Evolutionary conservation across 371 early-diverging fungal genomes (phyloP).

Genomic region (Rhizopus delemar): DNA sequence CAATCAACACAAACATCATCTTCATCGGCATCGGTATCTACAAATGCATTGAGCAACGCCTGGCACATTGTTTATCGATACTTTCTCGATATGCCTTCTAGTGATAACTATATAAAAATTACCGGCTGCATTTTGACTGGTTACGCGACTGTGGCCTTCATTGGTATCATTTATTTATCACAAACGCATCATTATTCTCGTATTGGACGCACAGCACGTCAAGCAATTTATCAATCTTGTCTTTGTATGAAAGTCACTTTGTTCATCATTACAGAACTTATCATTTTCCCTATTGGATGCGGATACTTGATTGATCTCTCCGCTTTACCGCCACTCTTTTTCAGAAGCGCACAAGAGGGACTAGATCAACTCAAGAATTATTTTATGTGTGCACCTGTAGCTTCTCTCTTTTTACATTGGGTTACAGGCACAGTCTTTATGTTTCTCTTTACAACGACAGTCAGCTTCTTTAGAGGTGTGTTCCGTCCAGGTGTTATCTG

Average conservation of each 20-base stretch:
- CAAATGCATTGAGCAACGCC: not conserved
- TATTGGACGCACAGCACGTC: slow-evolving; percentile 45
- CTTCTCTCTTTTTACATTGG: slow-evolving; percentile 81
- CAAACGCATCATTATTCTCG: slow-evolving; percentile 4
- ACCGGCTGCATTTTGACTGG: slow-evolving; percentile 35
- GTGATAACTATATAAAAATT: slow-evolving; percentile 27
- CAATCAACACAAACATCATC: not conserved
- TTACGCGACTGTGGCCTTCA: slow-evolving; percentile 30
- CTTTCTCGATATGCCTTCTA: slow-evolving; percentile 22
- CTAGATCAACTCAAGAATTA: slow-evolving; percentile 64
- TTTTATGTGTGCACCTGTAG: slow-evolving; percentile 62
- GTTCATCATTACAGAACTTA: slow-evolving; percentile 84
- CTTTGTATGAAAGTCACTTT: slow-evolving; percentile 68
- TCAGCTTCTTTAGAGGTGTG: slow-evolving; percentile 73
- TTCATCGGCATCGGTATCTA: not conserved
- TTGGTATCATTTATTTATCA: slow-evolving; percentile 36
- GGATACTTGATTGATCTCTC: slow-evolving; percentile 62
- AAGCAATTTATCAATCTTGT: slow-evolving; percentile 55
- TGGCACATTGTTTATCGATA: not conserved
- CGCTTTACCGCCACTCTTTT: slow-evolving; percentile 81
- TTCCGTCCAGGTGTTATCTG: slow-evolving; percentile 92
- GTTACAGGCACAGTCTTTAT: slow-evolving; percentile 88
- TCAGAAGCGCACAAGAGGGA: slow-evolving; percentile 54
- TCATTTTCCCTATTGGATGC: slow-evolving; percentile 16
- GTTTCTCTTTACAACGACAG: slow-evolving; percentile 85